A percentile compares a stretch with the other conserved stretches of the same genome.
phyloP scores from a whole-genome alignment of 306 rosid genomes.

The Fagus crenata region DNA sequence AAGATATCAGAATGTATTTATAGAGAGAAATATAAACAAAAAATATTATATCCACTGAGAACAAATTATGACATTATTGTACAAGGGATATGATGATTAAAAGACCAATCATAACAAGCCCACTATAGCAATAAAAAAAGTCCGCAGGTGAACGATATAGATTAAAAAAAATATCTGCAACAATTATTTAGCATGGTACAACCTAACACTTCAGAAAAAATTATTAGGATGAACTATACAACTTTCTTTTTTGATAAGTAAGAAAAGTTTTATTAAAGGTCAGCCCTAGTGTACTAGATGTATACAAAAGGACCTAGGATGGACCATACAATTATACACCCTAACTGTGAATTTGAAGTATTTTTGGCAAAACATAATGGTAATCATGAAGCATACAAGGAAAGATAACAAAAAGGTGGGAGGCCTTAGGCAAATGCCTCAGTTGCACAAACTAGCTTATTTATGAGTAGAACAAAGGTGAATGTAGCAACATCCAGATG shows the following conservation, averaged over 20 bases:
- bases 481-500: background rate
- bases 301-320: background rate
- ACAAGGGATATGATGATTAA: background rate
- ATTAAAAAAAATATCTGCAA: background rate
- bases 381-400: background rate
- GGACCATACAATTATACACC: background rate
- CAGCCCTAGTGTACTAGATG: too few relatives aligned
- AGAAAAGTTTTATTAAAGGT: too few relatives aligned
- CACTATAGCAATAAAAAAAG: background rate
- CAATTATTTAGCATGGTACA: background rate
- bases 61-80: slow-evolving; percentile 4
- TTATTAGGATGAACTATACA: background rate
- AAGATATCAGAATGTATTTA: slow-evolving; percentile 33
- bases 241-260: background rate
- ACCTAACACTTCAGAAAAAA: background rate
- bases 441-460: background rate
- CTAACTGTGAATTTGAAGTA: background rate
- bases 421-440: background rate
- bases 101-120: background rate
- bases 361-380: background rate
- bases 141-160: background rate
- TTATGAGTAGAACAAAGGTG: background rate
- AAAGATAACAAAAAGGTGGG: background rate
- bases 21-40: slow-evolving; percentile 22
- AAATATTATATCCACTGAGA: slow-evolving; percentile 17